Percentiles rank a stretch among this genome's conserved stretches.
Conservation (phyloP, 2,329 filamentous ascomycete genomes). For the Lecanoromycetidae sp. region DNA sequence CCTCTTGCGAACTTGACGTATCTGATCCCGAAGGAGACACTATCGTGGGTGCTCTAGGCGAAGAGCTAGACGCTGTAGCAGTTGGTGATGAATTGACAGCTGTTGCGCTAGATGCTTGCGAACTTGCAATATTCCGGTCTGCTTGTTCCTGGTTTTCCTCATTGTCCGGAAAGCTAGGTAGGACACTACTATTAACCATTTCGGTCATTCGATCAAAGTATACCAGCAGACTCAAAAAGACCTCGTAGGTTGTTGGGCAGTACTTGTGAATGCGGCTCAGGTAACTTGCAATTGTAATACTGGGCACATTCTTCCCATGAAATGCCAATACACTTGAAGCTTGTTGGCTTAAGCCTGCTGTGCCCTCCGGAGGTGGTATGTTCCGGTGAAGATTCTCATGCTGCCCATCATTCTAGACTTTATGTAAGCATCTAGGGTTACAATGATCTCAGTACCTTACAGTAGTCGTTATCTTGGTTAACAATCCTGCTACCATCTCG, state of each 20-base stretch:
- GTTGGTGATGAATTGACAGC: slow-evolving; percentile 15
- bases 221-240: slow-evolving; percentile 86
- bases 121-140: slow-evolving; percentile 11
- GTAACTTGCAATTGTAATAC: slow-evolving; percentile 93
- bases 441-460: too few relatives aligned
- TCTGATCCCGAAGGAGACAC: slow-evolving; percentile 5
- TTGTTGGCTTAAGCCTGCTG: slow-evolving; percentile 48
- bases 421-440: too few relatives aligned
- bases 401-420: slow-evolving; percentile 63
- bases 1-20: background rate
- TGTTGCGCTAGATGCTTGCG: slow-evolving; percentile 15
- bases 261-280: slow-evolving; percentile 95
- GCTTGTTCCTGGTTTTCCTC: slow-evolving; percentile 16
- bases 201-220: slow-evolving; percentile 99
- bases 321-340: slow-evolving; percentile 77
- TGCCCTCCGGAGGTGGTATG: slow-evolving; percentile 48
- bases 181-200: slow-evolving; percentile 70
- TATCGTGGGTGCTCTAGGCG: slow-evolving; percentile 1
- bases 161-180: slow-evolving; percentile 45
- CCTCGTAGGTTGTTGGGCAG: slow-evolving; percentile 95
- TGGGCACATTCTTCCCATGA: slow-evolving; percentile 94
- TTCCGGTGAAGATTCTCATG: slow-evolving; percentile 80
- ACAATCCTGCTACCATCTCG: slow-evolving; percentile 91
- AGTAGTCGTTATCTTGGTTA: slow-evolving; percentile 94
- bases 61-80: slow-evolving; percentile 1